These are phyloP conservation scores for Zygotorulaspora danielsina DNA, from an alignment of 805 yeast species.

Conservation along the genomic window DNA sequence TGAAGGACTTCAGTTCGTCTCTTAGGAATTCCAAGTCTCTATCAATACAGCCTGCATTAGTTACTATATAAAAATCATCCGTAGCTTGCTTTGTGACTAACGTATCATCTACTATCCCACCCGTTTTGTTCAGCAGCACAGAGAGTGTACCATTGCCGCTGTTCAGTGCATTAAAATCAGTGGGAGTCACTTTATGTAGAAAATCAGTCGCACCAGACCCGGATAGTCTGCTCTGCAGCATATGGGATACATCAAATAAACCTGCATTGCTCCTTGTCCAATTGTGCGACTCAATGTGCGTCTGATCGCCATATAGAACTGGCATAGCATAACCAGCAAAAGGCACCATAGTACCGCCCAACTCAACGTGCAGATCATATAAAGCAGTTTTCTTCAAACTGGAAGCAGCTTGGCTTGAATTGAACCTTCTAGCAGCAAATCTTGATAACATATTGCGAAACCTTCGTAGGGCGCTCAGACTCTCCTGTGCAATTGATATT, in stretches of 20 bases:
- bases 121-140: slow-evolving; percentile 67
- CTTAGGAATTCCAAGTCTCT: slow-evolving; percentile 68
- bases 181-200: slow-evolving; percentile 81
- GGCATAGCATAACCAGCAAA: slow-evolving; percentile 98
- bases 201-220: slow-evolving; percentile 68
- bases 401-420: slow-evolving; percentile 33
- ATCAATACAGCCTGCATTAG: slow-evolving; percentile 92
- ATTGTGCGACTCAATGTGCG: slow-evolving; percentile 87
- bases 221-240: slow-evolving; percentile 80
- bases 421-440: slow-evolving; percentile 24
- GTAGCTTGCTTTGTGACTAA: slow-evolving; percentile 73
- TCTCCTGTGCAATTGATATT: no score
- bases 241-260: slow-evolving; percentile 92
- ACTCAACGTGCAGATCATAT: slow-evolving; percentile 67
- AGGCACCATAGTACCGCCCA: slow-evolving; percentile 89
- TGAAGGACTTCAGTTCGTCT: slow-evolving; percentile 43
- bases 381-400: slow-evolving; percentile 65
- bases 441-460: slow-evolving; percentile 8
- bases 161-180: slow-evolving; percentile 60
- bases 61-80: slow-evolving; percentile 77
- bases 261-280: slow-evolving; percentile 92
- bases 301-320: slow-evolving; percentile 74
- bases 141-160: slow-evolving; percentile 67
- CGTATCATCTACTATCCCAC: slow-evolving; percentile 91
- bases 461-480: no score